Conservation (phyloP, 1,139 yeast species). For the Taphrina communis region DNA sequence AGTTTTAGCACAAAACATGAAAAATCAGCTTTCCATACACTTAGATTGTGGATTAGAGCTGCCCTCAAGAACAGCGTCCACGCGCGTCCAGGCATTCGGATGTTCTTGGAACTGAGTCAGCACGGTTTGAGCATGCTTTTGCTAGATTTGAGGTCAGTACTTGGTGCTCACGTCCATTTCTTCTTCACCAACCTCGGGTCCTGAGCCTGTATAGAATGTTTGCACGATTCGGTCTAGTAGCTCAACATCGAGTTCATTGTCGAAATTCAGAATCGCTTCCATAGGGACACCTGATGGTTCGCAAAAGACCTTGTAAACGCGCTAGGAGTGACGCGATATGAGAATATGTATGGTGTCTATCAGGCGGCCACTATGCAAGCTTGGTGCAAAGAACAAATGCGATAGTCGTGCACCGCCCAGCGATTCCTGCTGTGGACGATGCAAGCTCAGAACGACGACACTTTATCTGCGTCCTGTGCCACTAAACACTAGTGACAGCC, state of each 20-base stretch:
- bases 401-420: too few relatives aligned
- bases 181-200: conserved; percentile 49
- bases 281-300: conserved; percentile 52
- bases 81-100: conserved; percentile 94
- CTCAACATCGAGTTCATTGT: conserved; percentile 73
- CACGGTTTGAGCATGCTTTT: conserved; percentile 79
- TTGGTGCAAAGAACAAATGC: too few relatives aligned
- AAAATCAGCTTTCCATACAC: conserved; percentile 54
- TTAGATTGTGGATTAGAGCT: conserved; percentile 84
- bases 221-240: conserved; percentile 84
- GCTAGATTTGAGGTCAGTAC: conserved; percentile 50
- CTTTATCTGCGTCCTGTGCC: too few relatives aligned
- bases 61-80: conserved; percentile 83
- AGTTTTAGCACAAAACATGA: neutral
- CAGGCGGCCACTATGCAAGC: too few relatives aligned
- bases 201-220: conserved; percentile 82
- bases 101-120: conserved; percentile 90
- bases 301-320: neutral
- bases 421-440: too few relatives aligned
- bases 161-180: too few relatives aligned
- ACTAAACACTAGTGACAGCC: too few relatives aligned
- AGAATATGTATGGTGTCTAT: too few relatives aligned
- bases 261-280: conserved; percentile 89
- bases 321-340: neutral
- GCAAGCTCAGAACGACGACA: too few relatives aligned